Evolutionary conservation across 768 basidiomycete genomes (phyloP), one percentile per base, ranked within the genome.

Genomic region (Pleurotus platypus): DNA sequence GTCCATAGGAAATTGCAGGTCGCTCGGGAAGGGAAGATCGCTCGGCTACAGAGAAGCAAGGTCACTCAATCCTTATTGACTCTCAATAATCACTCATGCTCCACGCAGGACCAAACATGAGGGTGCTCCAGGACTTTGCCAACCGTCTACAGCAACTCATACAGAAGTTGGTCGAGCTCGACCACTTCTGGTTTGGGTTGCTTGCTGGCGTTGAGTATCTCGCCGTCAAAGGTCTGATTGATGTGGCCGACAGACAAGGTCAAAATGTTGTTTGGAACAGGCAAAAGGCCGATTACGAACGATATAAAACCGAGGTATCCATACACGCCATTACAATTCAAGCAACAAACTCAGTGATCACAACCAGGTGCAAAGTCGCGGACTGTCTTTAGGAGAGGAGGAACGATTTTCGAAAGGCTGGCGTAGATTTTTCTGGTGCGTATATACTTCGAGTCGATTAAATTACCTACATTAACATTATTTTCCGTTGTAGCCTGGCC

Each of bases 181-280:
- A 50, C 27, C 24, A 50, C 38, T 50, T 50, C 13, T 50, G 49
- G 49, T 50, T 50, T 22, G 49, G 49, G 2, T 38, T 50, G 49
- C 16, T 35, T 6, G 49, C 49, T n/a, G 49, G 49, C 30, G 49
- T 50, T 5, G 49, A 50, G 18, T 50, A 30, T 18, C 13, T 38
- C 22, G 3, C 0, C 3, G 12, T 11, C 24, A 13, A 35, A 16
- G 27, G 27, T 18, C 4, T 8, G 15, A n/a, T 50, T 15, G 30
- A 35, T 9, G 8, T 15, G 2, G 6, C 12, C 4, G 49, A 35
- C 22, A 8, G 30, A 12, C 15, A 8, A 15, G 24, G 2, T n/a
- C 15, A 35, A 22, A 50, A 50, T 13, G 12, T 13, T 0, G 27
- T 50, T 18, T 50, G 49, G 49, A n/a, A 35, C 3, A 50, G 13